These are phyloP conservation scores for Akanthomyces lecanii DNA, from an alignment of 2,329 filamentous ascomycete species.

Conservation along the genomic window DNA sequence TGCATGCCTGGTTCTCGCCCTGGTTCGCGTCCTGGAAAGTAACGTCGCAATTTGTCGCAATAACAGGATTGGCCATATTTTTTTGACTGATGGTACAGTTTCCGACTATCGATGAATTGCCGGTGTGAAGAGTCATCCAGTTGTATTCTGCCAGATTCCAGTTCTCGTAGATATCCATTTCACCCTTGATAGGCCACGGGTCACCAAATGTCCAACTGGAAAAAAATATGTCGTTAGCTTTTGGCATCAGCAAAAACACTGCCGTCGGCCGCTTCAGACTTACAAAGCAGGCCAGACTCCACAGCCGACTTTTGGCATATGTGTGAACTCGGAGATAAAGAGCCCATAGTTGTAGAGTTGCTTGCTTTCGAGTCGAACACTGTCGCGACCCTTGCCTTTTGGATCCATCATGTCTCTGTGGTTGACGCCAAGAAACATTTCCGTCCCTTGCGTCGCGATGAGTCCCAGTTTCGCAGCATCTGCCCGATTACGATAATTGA, in stretches of 20 bases:
- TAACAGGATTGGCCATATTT: background rate
- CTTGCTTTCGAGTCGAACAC: slow-evolving; percentile 62
- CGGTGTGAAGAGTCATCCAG: slow-evolving; percentile 54
- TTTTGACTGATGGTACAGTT: slow-evolving; percentile 25
- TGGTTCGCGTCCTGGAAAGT: background rate
- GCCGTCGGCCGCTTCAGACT: slow-evolving; percentile 18
- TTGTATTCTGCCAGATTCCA: slow-evolving; percentile 53
- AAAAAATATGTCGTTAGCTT: background rate
- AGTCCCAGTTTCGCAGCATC: slow-evolving; percentile 32
- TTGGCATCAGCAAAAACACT: too few relatives aligned
- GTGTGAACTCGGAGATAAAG: slow-evolving; percentile 61
- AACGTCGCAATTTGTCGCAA: background rate
- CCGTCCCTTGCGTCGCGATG: slow-evolving; percentile 26
- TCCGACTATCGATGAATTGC: slow-evolving; percentile 28
- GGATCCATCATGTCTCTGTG: slow-evolving; percentile 17
- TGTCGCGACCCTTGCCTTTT: slow-evolving; percentile 38
- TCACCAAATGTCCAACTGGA: slow-evolving; percentile 36
- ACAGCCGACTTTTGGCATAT: slow-evolving; percentile 62
- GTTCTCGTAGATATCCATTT: slow-evolving; percentile 63
- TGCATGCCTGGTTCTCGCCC: background rate
- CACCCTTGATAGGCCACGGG: slow-evolving; percentile 56
- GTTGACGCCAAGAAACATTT: slow-evolving; percentile 36
- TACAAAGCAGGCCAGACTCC: slow-evolving; percentile 67
- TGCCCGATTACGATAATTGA: slow-evolving; percentile 44
- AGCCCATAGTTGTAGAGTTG: slow-evolving; percentile 59